phyloP scores from a whole-genome alignment of 441 rosid genomes.

The Euphorbia celastroides region DNA sequence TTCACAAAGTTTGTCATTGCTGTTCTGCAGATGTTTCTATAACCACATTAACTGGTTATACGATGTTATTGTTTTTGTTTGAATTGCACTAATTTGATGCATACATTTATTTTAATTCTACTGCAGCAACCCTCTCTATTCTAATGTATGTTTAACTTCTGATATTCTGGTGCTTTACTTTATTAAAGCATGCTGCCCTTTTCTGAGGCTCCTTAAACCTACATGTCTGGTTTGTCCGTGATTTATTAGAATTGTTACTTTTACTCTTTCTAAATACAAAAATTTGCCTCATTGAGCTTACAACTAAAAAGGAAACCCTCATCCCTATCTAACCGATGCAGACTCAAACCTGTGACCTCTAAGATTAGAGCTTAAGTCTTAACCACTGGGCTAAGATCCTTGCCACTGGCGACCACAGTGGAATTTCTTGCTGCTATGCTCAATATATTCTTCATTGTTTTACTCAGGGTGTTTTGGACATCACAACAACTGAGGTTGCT shows the following conservation, averaged over 20 bases:
- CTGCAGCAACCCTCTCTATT: background rate
- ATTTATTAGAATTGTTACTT: background rate
- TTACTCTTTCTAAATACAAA: no score
- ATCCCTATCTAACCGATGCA: no score
- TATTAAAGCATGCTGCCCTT: no score
- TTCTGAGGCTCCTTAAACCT: background rate
- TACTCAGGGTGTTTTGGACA: conserved; percentile 71
- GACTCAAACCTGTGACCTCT: no score
- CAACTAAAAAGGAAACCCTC: no score
- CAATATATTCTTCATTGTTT: conserved; percentile 8
- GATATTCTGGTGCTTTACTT: no score
- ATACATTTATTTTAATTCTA: background rate
- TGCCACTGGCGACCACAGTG: no score
- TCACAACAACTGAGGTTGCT: conserved; percentile 93
- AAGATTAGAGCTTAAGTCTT: no score
- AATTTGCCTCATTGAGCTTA: no score
- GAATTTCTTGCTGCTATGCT: no score
- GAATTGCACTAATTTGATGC: background rate
- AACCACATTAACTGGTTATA: background rate
- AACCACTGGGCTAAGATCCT: no score
- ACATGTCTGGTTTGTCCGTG: background rate
- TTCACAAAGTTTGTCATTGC: background rate
- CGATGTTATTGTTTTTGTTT: background rate
- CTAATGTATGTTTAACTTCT: background rate
- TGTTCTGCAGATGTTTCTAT: background rate